These are phyloP conservation scores for Tricholoma saponaceum DNA, from an alignment of 768 basidiomycete species.

Conservation along the genomic window DNA sequence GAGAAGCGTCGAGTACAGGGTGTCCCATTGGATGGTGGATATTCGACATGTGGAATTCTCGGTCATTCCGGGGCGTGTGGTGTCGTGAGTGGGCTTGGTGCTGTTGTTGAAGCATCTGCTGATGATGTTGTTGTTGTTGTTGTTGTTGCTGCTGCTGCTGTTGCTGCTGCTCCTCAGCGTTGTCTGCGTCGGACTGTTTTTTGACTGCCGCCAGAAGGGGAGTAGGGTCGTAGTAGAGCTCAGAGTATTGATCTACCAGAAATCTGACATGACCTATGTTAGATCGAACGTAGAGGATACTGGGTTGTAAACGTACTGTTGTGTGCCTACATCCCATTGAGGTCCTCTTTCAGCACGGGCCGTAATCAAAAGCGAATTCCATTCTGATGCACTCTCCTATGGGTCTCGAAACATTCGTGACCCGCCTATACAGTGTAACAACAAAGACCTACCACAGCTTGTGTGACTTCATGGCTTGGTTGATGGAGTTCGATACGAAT, in stretches of 20 bases:
- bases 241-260: conserved; percentile 68
- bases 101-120: conserved; percentile 21
- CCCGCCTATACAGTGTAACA: neutral
- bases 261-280: conserved; percentile 42
- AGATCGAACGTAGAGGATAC: neutral
- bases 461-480: conserved; percentile 58
- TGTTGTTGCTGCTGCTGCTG: conserved; percentile 15
- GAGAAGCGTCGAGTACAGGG: conserved; percentile 22
- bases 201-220: conserved; percentile 51
- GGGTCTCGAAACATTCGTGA: neutral
- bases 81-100: conserved; percentile 26
- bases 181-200: conserved; percentile 42
- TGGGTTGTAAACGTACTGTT: conserved; percentile 55
- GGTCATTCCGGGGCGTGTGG: conserved; percentile 25
- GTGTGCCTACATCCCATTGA: conserved; percentile 85
- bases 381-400: conserved; percentile 77
- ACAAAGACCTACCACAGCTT: conserved; percentile 56
- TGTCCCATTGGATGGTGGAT: conserved; percentile 25
- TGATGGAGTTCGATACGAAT: conserved; percentile 57
- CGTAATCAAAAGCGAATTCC: conserved; percentile 77
- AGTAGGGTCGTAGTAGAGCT: conserved; percentile 71
- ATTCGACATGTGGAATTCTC: conserved; percentile 25
- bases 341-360: conserved; percentile 81
- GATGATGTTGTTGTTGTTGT: conserved; percentile 25
- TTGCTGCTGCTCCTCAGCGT: conserved; percentile 25